Percentiles rank a stretch among this genome's conserved stretches.
phyloP scores from a whole-genome alignment of 768 basidiomycete genomes.

The Suillus placidus region DNA sequence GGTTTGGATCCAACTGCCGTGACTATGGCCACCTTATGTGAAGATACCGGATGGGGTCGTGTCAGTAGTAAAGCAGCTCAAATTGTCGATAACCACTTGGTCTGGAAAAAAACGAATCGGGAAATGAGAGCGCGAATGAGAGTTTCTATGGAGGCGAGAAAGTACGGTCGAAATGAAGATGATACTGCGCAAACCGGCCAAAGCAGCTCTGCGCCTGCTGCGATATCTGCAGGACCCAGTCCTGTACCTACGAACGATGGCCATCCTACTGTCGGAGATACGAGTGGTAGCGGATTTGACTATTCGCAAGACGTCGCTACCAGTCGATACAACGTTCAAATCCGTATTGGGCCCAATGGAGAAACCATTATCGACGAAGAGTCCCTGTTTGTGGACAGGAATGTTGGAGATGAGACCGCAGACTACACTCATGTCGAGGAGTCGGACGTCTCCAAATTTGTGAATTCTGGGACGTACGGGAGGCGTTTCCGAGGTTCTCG shows the following conservation, averaged over 20 bases:
- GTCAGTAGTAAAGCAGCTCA: conserved; percentile 77
- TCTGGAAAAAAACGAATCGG: conserved; percentile 70
- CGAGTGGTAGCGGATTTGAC: conserved; percentile 66
- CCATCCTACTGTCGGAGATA: conserved; percentile 36
- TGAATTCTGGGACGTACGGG: conserved; percentile 82
- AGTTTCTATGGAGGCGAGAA: conserved; percentile 68
- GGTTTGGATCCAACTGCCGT: conserved; percentile 79
- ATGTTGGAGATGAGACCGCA: conserved; percentile 65
- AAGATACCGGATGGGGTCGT: conserved; percentile 77
- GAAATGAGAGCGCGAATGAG: conserved; percentile 70
- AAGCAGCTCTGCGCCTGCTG: conserved; percentile 5
- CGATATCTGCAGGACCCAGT: conserved; percentile 20
- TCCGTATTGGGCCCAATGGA: conserved; percentile 85
- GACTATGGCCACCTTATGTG: conserved; percentile 83
- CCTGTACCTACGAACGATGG: conserved; percentile 3
- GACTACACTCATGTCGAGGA: conserved; percentile 80
- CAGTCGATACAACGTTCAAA: conserved; percentile 81
- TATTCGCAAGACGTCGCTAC: conserved; percentile 66
- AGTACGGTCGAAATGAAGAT: conserved; percentile 66
- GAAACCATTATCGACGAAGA: conserved; percentile 87
- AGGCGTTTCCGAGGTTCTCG: conserved; percentile 80
- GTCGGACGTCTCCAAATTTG: conserved; percentile 81
- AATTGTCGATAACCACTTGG: conserved; percentile 68
- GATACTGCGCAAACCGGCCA: conserved; percentile 36
- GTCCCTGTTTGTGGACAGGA: conserved; percentile 77